A percentile compares a stretch with the other conserved stretches of the same genome.
These are phyloP conservation scores for Microstroma glucosiphilum DNA, from an alignment of 1,284 basidiomycete species.

Conservation along the genomic window DNA sequence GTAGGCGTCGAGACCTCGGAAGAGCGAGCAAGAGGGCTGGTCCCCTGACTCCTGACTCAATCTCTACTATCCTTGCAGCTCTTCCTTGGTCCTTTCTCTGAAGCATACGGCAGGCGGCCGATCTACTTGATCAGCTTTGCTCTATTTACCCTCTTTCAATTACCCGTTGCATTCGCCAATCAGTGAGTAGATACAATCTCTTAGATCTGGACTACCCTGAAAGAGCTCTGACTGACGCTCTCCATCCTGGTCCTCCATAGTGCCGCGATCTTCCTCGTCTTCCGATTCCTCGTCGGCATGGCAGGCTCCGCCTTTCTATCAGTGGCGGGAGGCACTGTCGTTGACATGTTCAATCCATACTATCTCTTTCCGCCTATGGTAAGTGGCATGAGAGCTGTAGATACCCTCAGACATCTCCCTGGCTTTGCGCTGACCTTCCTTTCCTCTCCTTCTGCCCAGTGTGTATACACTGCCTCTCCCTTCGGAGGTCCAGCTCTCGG, in stretches of 20 bases:
- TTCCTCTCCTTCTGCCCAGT: no score
- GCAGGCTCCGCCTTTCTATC: constrained; percentile 66
- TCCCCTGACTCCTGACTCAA: background rate
- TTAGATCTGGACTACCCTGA: no score
- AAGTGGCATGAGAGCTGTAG: no score
- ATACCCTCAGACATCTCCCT: constrained; percentile 13
- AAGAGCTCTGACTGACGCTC: no score
- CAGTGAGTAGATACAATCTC: constrained; percentile 50
- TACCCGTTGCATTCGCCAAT: constrained; percentile 65
- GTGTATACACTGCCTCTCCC: constrained; percentile 49
- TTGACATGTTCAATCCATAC: constrained; percentile 8
- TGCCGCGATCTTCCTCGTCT: constrained; percentile 60
- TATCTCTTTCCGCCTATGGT: constrained; percentile 3
- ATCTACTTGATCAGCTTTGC: constrained; percentile 35
- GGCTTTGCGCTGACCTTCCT: no score
- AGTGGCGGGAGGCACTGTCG: constrained; percentile 70
- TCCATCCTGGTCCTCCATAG: background rate
- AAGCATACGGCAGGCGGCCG: constrained; percentile 56
- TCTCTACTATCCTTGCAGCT: background rate
- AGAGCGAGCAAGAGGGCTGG: background rate
- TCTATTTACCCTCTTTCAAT: constrained; percentile 54
- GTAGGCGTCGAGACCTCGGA: background rate
- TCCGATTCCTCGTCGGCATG: constrained; percentile 64
- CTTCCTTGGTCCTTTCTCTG: constrained; percentile 58
- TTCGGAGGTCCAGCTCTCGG: constrained; percentile 10